Base-by-base conservation (phyloP, 495 filamentous ascomycete species). In the Aspergillus heteromorphus region DNA sequence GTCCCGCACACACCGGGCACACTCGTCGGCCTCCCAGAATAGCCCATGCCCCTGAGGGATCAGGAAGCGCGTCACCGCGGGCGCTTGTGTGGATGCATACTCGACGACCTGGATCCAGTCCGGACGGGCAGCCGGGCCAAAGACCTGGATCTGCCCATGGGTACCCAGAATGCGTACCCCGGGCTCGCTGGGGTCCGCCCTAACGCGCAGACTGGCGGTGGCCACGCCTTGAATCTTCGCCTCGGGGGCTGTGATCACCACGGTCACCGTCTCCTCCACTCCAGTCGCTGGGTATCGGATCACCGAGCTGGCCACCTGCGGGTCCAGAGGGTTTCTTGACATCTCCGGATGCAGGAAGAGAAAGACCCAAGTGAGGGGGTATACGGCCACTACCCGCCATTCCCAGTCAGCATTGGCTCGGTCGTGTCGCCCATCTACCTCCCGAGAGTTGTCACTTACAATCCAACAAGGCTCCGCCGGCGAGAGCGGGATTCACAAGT, bases 21-120 rank as follows among this genome's bases (percentile, higher is more conserved):
- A 82, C 70, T 87, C 87, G 73, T 92, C 89, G 14, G 89, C 89
- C 68, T 92, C 87, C 83, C 83, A 92, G 71, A 85, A 88, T 84
- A 90, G 88, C 40, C 87, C 88, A 57, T 87, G 81, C 19, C 84
- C 85, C 64, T 85, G 79, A 7, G 77, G 40, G 75, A 66, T 77
- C 17, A 18, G 41, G 13, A 43, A 43, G 17, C 17, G 4, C 4
- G 17, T 20, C 13, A 6, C 1, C 2, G 14, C 17, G 17, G 41
- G 17, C 9, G 17, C 10, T 0, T 19, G 6, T 0, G 41, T 6
- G 3, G 41, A 57, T 53, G 56, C 59, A 21, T 45, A 21, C 8
- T 57, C 40, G 2, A 75, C 56, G 50, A 88, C 65, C 34, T 72
- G 75, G 65, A 83, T 87, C 38, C 72, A 65, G 27, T 67, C 65